Conservation (phyloP, 352 stramenopile genomes). For the Pythium diclinum region DNA sequence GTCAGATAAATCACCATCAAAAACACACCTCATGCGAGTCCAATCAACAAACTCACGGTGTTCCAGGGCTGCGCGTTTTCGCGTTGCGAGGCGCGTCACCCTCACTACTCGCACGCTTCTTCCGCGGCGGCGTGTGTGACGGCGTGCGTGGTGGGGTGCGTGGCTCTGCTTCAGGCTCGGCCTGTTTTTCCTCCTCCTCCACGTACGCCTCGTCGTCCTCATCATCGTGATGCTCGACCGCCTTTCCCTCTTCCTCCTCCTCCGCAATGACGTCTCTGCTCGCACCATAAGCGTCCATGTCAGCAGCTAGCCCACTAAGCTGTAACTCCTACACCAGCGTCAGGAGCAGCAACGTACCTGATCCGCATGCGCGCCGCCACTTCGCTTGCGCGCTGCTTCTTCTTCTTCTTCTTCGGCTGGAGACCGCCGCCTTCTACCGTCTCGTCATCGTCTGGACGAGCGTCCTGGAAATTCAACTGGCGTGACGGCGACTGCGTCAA, state of each 20-base stretch:
- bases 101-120: not conserved
- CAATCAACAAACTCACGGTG: not conserved
- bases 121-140: not conserved
- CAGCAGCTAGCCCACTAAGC: not conserved
- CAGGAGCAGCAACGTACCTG: not conserved
- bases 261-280: not conserved
- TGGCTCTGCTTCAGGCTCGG: not conserved
- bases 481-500: slow-evolving; percentile 16
- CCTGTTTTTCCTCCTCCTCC: not conserved
- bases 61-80: not conserved
- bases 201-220: too few relatives aligned
- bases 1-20: not conserved
- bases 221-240: too few relatives aligned
- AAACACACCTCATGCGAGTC: not conserved
- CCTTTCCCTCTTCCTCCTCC: not conserved
- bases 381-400: not conserved
- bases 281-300: not conserved
- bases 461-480: slow-evolving; percentile 37
- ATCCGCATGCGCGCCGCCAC: not conserved
- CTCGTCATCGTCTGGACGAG: slow-evolving; percentile 18
- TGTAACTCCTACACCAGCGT: not conserved
- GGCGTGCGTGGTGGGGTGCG: not conserved
- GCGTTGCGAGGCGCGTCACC: not conserved
- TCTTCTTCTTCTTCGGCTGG: not conserved
- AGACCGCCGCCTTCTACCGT: not conserved